A percentile compares a stretch with the other conserved stretches of the same genome.
phyloP scores from a whole-genome alignment of 2,329 filamentous ascomycete species.

The Fusarium begoniae region DNA sequence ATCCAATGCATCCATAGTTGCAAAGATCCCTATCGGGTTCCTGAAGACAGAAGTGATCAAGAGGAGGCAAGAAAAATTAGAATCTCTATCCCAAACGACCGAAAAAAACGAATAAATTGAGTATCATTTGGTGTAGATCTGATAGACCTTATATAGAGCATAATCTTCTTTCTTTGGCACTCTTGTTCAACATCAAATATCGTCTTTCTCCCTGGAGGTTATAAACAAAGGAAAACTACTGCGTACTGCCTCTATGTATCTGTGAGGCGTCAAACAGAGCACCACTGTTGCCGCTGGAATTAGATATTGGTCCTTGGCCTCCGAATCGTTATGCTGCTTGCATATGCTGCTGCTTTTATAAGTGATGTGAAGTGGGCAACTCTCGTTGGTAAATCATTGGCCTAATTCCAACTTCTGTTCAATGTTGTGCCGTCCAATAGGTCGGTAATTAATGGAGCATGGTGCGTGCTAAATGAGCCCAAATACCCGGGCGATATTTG shows the following conservation, averaged over 20 bases:
- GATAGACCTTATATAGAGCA: background rate
- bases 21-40: background rate
- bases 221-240: background rate
- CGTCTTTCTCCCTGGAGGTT: background rate
- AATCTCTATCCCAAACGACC: background rate
- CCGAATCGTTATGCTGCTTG: background rate
- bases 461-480: background rate
- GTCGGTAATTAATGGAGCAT: conserved; percentile 2
- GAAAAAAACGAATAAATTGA: background rate
- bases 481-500: background rate
- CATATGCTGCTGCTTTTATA: background rate
- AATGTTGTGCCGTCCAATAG: conserved; percentile 9
- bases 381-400: conserved; percentile 30
- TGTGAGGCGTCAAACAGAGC: background rate
- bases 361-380: conserved; percentile 13
- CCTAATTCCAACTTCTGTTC: background rate
- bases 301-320: background rate
- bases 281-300: background rate
- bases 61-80: background rate
- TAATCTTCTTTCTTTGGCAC: background rate
- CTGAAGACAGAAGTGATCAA: background rate
- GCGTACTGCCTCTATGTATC: background rate
- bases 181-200: background rate
- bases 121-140: background rate
- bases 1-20: background rate